Conservation (phyloP, 169 alveolate genomes). For the Eimeria tenella region DNA sequence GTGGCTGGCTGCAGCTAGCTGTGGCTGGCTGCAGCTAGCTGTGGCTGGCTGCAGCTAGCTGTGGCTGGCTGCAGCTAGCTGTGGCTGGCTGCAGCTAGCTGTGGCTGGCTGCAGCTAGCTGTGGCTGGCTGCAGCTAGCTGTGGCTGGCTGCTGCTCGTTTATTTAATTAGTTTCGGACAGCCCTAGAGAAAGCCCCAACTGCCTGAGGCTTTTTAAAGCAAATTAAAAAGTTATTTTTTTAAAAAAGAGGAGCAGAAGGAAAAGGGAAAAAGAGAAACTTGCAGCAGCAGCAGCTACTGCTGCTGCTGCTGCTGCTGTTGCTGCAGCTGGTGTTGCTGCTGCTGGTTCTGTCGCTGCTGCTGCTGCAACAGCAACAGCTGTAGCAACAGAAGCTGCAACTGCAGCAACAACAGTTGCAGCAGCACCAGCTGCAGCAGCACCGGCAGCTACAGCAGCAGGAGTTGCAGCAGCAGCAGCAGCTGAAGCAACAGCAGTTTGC, state of each 20-base stretch:
- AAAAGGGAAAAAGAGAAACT: no score
- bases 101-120: background rate
- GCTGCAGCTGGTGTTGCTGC: background rate
- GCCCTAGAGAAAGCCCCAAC: no score
- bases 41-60: background rate
- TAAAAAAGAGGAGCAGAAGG: no score
- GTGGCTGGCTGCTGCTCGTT: background rate
- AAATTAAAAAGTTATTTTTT: no score
- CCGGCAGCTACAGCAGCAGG: background rate
- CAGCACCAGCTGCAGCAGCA: background rate
- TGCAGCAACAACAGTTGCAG: slow-evolving; percentile 11
- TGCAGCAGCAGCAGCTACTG: background rate
- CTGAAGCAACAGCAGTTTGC: slow-evolving; percentile 16
- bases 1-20: background rate
- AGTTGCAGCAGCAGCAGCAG: slow-evolving; percentile 6
- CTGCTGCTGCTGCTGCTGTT: background rate
- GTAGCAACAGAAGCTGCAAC: background rate
- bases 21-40: background rate
- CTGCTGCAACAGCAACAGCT: background rate
- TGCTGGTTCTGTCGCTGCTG: background rate
- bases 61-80: background rate
- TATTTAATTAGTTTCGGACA: no score
- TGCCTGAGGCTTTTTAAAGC: no score
- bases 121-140: background rate
- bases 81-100: slow-evolving; percentile 8